Conservation (phyloP, 345 rosid species). For the Eucalyptus marginata region DNA sequence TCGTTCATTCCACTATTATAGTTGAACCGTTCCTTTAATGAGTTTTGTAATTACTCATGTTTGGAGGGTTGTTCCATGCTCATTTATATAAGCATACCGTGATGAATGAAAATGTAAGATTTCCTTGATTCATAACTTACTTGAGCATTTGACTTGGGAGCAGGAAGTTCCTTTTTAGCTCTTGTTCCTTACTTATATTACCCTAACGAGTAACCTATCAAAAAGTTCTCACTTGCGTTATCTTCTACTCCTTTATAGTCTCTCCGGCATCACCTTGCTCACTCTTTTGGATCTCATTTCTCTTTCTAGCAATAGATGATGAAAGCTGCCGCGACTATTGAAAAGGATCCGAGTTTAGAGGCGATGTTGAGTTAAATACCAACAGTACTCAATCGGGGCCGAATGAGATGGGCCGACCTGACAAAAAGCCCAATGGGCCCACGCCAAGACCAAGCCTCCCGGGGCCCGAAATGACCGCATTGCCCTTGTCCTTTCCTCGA, state of each 20-base stretch:
- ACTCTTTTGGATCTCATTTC: background rate
- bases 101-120: background rate
- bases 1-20: no score
- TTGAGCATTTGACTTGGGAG: background rate
- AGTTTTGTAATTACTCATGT: background rate
- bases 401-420: background rate
- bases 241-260: no score
- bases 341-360: no score
- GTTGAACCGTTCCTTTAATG: background rate
- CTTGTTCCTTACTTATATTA: no score
- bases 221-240: no score
- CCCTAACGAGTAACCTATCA: background rate
- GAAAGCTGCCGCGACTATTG: no score
- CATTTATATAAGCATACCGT: no score
- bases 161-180: no score
- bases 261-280: fast-evolving
- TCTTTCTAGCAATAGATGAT: background rate
- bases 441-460: fast-evolving
- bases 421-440: background rate
- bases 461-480: background rate
- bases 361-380: no score
- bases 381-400: background rate
- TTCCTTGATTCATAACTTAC: no score
- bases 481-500: background rate
- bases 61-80: no score